These are phyloP conservation scores for Stagonosporopsis cucurbitacearum DNA, from an alignment of 2,329 filamentous ascomycete species.

Conservation along the genomic window DNA sequence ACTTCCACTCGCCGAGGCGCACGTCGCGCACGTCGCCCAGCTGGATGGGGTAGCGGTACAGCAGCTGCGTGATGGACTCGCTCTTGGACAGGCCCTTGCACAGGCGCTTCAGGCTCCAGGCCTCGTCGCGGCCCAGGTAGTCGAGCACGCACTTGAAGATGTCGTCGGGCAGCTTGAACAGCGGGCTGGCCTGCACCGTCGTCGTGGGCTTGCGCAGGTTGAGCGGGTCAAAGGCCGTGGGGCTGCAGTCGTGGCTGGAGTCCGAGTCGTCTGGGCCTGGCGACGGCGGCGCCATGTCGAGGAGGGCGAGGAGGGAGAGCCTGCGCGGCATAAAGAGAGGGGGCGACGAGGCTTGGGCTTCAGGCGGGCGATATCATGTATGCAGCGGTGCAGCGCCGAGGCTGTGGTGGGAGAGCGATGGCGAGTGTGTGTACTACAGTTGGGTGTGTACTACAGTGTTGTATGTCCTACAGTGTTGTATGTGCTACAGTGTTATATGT, in stretches of 20 bases:
- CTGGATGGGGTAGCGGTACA: slow-evolving; percentile 44
- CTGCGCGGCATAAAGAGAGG: slow-evolving; percentile 4
- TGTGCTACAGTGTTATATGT: not conserved
- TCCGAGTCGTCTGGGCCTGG: slow-evolving; percentile 24
- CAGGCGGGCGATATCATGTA: not conserved
- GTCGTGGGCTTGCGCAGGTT: slow-evolving; percentile 24
- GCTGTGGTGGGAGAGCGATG: not conserved
- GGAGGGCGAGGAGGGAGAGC: slow-evolving; percentile 27
- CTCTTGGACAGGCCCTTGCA: slow-evolving; percentile 43
- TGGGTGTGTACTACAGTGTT: not conserved
- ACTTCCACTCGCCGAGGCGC: slow-evolving; percentile 45
- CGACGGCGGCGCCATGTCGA: slow-evolving; percentile 32
- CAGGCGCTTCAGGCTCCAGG: slow-evolving; percentile 43
- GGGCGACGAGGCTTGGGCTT: not conserved
- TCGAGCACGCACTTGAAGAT: slow-evolving; percentile 47
- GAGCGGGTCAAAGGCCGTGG: slow-evolving; percentile 28
- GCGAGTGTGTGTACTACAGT: not conserved
- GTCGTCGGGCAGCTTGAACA: slow-evolving; percentile 45
- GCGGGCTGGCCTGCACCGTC: slow-evolving; percentile 29
- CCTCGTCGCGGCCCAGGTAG: slow-evolving; percentile 43
- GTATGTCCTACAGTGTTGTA: not conserved
- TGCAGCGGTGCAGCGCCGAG: too few relatives aligned
- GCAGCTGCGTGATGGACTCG: slow-evolving; percentile 38
- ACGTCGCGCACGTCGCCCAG: slow-evolving; percentile 41
- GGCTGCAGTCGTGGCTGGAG: slow-evolving; percentile 36